Evolutionary conservation across 2,329 filamentous ascomycete species (phyloP).

Genomic region (Emmonsiellopsis sp.): DNA sequence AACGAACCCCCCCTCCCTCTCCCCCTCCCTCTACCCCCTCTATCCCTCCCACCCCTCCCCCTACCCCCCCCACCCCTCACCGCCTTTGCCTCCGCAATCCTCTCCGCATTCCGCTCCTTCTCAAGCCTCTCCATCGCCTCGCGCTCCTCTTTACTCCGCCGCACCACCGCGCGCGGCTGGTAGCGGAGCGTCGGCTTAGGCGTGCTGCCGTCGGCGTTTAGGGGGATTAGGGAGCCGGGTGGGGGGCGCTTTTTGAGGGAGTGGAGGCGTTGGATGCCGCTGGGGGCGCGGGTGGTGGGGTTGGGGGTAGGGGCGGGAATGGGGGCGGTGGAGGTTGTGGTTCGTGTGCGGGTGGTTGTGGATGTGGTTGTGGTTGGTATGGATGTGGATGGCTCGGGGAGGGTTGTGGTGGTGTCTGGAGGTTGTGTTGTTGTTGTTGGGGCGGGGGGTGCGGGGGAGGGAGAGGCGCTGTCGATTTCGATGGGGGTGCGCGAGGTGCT

Average conservation of each 20-base stretch:
- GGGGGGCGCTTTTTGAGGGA: slow-evolving; percentile 32
- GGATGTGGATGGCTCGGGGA: not conserved
- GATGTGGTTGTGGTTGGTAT: slow-evolving; percentile 15
- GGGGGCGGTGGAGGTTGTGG: slow-evolving; percentile 19
- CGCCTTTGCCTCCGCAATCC: slow-evolving; percentile 32
- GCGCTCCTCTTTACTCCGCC: slow-evolving; percentile 38
- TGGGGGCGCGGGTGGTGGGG: not conserved
- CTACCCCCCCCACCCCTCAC: slow-evolving; percentile 4
- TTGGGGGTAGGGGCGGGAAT: slow-evolving; percentile 7
- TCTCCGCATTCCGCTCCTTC: slow-evolving; percentile 30
- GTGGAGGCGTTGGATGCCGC: slow-evolving; percentile 32
- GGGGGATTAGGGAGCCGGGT: slow-evolving; percentile 27
- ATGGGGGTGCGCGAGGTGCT: not conserved
- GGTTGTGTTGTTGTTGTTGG: slow-evolving; percentile 3
- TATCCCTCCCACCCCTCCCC: slow-evolving; percentile 14
- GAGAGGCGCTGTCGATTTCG: not conserved
- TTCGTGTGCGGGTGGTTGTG: slow-evolving; percentile 26
- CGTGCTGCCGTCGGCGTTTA: slow-evolving; percentile 20
- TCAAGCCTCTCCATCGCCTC: slow-evolving; percentile 35
- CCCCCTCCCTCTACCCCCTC: slow-evolving; percentile 22
- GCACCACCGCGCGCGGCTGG: slow-evolving; percentile 32
- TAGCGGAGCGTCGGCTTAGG: slow-evolving; percentile 34
- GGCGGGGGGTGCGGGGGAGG: not conserved
- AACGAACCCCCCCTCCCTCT: slow-evolving; percentile 22
- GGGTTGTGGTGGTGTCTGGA: not conserved